phyloP scores from a whole-genome alignment of 2,329 filamentous ascomycete species.

The Scedosporium minutisporum region DNA sequence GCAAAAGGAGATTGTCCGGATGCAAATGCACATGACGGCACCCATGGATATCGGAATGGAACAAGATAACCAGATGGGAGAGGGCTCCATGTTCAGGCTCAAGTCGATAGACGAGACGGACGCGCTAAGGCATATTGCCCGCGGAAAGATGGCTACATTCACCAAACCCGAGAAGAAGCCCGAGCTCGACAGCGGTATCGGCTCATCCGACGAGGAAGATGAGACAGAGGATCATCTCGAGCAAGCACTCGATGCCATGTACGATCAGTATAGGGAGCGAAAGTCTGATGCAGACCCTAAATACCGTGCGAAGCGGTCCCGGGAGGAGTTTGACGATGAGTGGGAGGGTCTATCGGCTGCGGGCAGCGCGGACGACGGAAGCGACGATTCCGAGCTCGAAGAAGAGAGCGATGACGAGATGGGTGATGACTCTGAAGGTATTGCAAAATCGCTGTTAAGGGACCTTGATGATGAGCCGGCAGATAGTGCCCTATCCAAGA shows the following conservation, averaged over 20 bases:
- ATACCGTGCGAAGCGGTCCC: conserved; percentile 78
- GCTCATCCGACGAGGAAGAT: conserved; percentile 55
- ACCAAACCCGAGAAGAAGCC: conserved; percentile 38
- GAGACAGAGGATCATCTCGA: conserved; percentile 77
- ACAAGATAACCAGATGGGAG: conserved; percentile 66
- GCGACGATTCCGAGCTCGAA: conserved; percentile 47
- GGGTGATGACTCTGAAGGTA: conserved; percentile 24
- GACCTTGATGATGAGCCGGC: conserved; percentile 33
- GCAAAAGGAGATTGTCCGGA: conserved; percentile 85
- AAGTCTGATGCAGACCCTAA: conserved; percentile 77
- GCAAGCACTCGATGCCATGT: conserved; percentile 76
- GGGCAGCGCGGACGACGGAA: conserved; percentile 52
- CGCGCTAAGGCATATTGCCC: conserved; percentile 46
- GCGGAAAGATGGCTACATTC: conserved; percentile 68
- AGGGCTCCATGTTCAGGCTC: conserved; percentile 78
- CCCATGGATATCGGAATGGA: conserved; percentile 95
- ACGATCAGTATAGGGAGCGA: conserved; percentile 73
- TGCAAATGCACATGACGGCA: conserved; percentile 95
- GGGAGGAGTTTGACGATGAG: conserved; percentile 75
- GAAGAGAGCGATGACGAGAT: conserved; percentile 17
- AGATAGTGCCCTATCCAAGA: conserved; percentile 54
- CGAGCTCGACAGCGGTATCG: conserved; percentile 50
- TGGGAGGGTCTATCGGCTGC: conserved; percentile 81
- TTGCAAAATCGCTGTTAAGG: conserved; percentile 21
- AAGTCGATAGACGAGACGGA: conserved; percentile 71